Conservation (phyloP, 2,329 filamentous ascomycete species). For the Scortechinia acanthostroma region DNA sequence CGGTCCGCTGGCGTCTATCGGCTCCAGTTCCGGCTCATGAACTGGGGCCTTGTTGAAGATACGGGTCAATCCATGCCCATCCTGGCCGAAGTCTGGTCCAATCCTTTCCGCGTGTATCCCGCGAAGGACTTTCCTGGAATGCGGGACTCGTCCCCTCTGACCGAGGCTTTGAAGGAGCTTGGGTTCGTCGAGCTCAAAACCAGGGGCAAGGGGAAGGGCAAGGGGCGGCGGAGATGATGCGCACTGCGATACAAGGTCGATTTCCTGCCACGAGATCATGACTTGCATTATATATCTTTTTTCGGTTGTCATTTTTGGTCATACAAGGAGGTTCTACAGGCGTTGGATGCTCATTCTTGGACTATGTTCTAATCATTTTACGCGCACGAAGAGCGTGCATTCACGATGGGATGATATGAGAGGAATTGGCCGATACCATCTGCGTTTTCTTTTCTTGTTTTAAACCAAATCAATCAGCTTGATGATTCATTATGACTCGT, state of each 20-base stretch:
- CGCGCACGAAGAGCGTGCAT: too few species aligned
- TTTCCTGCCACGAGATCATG: not conserved
- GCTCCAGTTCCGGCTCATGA: conserved; percentile 33
- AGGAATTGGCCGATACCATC: too few species aligned
- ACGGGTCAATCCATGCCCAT: conserved; percentile 23
- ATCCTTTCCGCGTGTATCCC: conserved; percentile 27
- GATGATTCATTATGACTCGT: too few species aligned
- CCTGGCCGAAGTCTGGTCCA: conserved; percentile 25
- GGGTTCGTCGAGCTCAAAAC: conserved; percentile 29
- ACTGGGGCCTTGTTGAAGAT: conserved; percentile 22
- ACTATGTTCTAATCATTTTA: too few species aligned
- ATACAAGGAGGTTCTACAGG: too few species aligned
- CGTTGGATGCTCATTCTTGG: too few species aligned
- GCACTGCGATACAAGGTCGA: not conserved
- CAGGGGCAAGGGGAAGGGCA: conserved; percentile 21
- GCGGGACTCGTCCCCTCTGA: conserved; percentile 25
- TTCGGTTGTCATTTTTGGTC: too few species aligned
- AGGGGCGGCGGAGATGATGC: conserved; percentile 12
- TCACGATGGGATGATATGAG: too few species aligned
- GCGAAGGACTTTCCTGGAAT: conserved; percentile 33
- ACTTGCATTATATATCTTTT: too few species aligned
- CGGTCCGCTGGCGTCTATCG: conserved; percentile 31
- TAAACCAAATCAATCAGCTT: too few species aligned
- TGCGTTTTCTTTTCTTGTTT: too few species aligned
- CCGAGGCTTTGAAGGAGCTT: conserved; percentile 25